These are phyloP conservation scores for Populus hybrid DNA, from an alignment of 441 rosid species.

Conservation along the genomic window DNA sequence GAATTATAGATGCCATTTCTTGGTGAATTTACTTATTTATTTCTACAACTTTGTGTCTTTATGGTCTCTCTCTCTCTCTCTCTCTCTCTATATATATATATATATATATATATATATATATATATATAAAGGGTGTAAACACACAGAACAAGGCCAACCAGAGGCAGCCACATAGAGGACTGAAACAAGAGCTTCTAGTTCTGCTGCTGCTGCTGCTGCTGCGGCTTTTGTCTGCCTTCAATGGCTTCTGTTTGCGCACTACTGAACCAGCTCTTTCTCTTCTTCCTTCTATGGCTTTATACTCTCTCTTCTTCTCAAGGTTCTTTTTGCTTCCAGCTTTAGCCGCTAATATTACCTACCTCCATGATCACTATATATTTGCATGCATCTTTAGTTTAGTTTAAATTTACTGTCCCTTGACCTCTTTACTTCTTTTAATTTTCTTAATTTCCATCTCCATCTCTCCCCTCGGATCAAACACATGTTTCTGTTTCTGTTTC, in stretches of 20 bases:
- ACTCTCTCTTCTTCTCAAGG: slow-evolving; percentile 52
- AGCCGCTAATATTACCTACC: not conserved
- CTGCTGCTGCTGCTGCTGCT: too few relatives aligned
- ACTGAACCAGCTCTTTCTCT: slow-evolving; percentile 24
- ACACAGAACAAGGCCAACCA: too few relatives aligned
- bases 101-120: too few relatives aligned
- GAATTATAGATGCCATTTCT: not conserved
- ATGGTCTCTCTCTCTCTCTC: too few relatives aligned
- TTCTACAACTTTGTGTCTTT: not conserved
- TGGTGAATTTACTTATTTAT: not conserved
- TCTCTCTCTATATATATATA: too few relatives aligned
- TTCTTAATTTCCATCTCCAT: too few relatives aligned
- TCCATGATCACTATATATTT: not conserved
- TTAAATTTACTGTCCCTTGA: not conserved
- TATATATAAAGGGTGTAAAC: too few relatives aligned
- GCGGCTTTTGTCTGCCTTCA: slow-evolving; percentile 30
- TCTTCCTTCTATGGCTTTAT: slow-evolving; percentile 24
- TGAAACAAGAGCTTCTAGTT: slow-evolving; percentile 13
- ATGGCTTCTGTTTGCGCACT: slow-evolving; percentile 41
- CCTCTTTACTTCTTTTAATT: not conserved
- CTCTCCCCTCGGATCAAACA: too few relatives aligned
- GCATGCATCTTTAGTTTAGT: too few relatives aligned
- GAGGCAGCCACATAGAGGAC: slow-evolving; percentile 40
- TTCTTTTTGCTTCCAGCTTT: slow-evolving; percentile 1
- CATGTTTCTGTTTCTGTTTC: not conserved